phyloP scores from a whole-genome alignment of 169 alveolate genomes.

The Cryptosporidium parvum region DNA sequence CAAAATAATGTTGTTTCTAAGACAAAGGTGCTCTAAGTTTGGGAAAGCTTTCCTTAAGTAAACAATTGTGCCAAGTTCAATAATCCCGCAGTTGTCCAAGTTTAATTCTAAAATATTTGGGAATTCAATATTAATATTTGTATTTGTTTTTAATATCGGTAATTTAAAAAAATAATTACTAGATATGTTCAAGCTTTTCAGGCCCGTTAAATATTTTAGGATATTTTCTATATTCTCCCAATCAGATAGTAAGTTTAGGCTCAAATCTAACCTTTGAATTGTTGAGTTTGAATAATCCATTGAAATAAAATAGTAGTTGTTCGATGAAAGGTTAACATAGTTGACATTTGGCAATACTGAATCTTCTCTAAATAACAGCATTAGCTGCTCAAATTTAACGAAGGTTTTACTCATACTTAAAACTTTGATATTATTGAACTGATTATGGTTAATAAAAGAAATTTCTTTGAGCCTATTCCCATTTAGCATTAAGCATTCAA shows the following conservation, averaged over 20 bases:
- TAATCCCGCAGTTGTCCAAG: constrained; percentile 28
- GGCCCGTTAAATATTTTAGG: not conserved
- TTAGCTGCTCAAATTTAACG: constrained; percentile 18
- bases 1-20: constrained; percentile 18
- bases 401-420: constrained; percentile 44
- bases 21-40: constrained; percentile 31
- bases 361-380: constrained; percentile 3
- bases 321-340: constrained; percentile 49
- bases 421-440: constrained; percentile 13
- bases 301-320: not conserved
- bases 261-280: constrained; percentile 30
- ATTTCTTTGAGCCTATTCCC: constrained; percentile 25
- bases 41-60: constrained; percentile 43
- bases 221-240: constrained; percentile 13
- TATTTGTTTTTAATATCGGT: not conserved
- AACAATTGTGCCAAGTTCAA: constrained; percentile 18
- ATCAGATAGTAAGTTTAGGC: constrained; percentile 16
- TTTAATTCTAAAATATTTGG: constrained; percentile 13
- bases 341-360: constrained; percentile 38
- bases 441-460: not conserved
- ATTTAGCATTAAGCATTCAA: constrained; percentile 31
- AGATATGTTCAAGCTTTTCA: constrained; percentile 38
- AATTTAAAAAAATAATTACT: constrained; percentile 6
- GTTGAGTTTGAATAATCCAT: not conserved
- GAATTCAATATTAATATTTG: not conserved